These are phyloP conservation scores for Gaillardinia entomophila DNA, from an alignment of 805 yeast species.

Conservation along the genomic window DNA sequence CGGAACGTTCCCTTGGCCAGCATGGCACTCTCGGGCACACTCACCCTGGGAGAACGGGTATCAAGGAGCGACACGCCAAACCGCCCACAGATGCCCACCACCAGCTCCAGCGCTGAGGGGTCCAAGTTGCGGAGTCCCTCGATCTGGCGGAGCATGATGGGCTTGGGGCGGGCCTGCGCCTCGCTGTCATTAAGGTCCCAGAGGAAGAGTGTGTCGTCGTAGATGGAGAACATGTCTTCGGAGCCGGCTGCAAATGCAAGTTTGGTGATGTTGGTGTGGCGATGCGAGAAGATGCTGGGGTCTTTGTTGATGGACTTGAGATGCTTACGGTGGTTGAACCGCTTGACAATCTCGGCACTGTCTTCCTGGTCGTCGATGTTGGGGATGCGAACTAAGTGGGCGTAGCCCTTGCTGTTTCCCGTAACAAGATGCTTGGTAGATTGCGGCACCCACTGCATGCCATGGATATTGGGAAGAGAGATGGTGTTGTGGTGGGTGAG, in stretches of 20 bases:
- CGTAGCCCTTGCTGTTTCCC: conserved; percentile 74
- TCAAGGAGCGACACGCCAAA: conserved; percentile 76
- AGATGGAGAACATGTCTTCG: conserved; percentile 53
- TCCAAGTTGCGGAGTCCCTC: conserved; percentile 50
- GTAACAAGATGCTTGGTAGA: conserved; percentile 44
- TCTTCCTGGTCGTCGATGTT: conserved; percentile 34
- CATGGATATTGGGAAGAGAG: conserved; percentile 48
- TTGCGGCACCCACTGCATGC: conserved; percentile 48
- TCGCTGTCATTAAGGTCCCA: conserved; percentile 68
- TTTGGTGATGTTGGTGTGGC: conserved; percentile 19
- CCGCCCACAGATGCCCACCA: conserved; percentile 60
- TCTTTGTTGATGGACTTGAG: conserved; percentile 29
- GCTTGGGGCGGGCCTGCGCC: conserved; percentile 34
- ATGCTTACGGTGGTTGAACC: conserved; percentile 76
- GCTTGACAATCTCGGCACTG: conserved; percentile 67
- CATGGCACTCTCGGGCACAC: conserved; percentile 19
- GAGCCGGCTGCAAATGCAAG: conserved; percentile 26
- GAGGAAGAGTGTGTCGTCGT: conserved; percentile 63
- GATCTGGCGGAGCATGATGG: conserved; percentile 48
- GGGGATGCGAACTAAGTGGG: conserved; percentile 68
- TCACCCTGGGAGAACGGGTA: conserved; percentile 45
- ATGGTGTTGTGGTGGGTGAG: conserved; percentile 58
- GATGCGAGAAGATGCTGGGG: conserved; percentile 12
- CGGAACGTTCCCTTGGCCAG: conserved; percentile 9
- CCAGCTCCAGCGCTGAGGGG: conserved; percentile 40